Percentiles rank a stretch among this genome's conserved stretches.
phyloP scores from a whole-genome alignment of 345 rosid species.

The Raphanus raphanistrum region DNA sequence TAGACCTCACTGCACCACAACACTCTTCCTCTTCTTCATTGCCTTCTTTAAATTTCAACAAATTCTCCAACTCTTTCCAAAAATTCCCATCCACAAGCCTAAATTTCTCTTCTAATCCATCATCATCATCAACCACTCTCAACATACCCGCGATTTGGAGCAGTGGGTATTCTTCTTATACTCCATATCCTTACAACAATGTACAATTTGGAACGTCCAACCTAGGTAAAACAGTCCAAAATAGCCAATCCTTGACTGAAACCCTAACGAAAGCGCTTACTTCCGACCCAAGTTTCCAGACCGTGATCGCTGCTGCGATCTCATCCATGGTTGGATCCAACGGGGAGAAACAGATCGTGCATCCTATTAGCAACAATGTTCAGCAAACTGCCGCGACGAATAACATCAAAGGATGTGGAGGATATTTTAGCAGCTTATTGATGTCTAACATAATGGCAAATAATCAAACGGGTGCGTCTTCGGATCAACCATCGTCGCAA shows the following conservation, averaged over 20 bases:
- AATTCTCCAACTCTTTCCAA: conserved; percentile 43
- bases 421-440: conserved; percentile 51
- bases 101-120: conserved; percentile 49
- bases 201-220: conserved; percentile 31
- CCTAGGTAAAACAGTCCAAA: conserved; percentile 42
- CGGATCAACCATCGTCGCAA: conserved; percentile 33
- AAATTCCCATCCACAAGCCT: conserved; percentile 57
- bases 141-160: conserved; percentile 54
- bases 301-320: conserved; percentile 70
- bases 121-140: conserved; percentile 42
- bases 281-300: conserved; percentile 63
- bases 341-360: conserved; percentile 28
- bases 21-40: conserved; percentile 43
- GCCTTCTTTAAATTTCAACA: conserved; percentile 44
- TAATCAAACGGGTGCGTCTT: conserved; percentile 32
- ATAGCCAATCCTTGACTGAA: conserved; percentile 58
- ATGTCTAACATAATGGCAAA: conserved; percentile 42
- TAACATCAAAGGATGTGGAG: conserved; percentile 52
- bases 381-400: conserved; percentile 27
- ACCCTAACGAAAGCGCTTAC: conserved; percentile 65
- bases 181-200: conserved; percentile 37
- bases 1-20: conserved; percentile 74
- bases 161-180: conserved; percentile 41
- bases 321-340: conserved; percentile 62
- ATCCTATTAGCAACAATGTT: conserved; percentile 17